Base-by-base conservation (phyloP, 495 filamentous ascomycete species). In the Pseudomonodictys pantanalensis region DNA sequence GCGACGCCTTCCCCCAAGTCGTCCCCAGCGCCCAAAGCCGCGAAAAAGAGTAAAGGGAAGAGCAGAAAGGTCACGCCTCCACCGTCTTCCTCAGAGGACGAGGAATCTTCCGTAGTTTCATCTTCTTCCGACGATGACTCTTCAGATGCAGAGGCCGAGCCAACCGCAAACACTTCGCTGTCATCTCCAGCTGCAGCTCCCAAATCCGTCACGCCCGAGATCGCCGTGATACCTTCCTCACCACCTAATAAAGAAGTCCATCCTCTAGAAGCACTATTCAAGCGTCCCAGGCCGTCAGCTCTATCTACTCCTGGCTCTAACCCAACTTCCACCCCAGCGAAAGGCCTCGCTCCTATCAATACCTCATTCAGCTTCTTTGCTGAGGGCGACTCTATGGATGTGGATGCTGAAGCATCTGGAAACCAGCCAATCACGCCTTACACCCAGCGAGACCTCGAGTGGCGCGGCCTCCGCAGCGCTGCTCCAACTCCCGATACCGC, bases 401-500 rank as follows among this genome's bases (percentile, higher is more conserved):
- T 70, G 3, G 70, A 43, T 9, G 46, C 20, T 6, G 66, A 68
- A 17, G 63, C 64, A 12, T 52, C 79, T 17, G 79, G 78, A 7
- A 45, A 55, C n/a, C 54, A 62, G 23, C 91, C 89, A 2, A 81
- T 90, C 60, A 93, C 91, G 0, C 91, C 91, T 0, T 95, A 85
- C 68, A 88, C 86, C 1, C 84, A 85, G 55, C 81, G 82, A 55
- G 91, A 96, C 57, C 77, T 92, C 10, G 86, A 90, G 64, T 78
- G 77, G 52, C 81, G 91, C 33, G 83, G 83, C 17, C 62, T 88
- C 15, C 78, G 91, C 41, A 95, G 90, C 65, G 92, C 92, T 10
- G 93, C 93, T 0, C 93, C 93, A 1, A 97, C 93, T 0, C 93
- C 93, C 0, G 93, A 98, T 67, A 97, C 93, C 0, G 88, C 89